Evolutionary conservation across 2,329 filamentous ascomycete genomes (phyloP).

Genomic region (Chrysosporium keratinophilum): DNA sequence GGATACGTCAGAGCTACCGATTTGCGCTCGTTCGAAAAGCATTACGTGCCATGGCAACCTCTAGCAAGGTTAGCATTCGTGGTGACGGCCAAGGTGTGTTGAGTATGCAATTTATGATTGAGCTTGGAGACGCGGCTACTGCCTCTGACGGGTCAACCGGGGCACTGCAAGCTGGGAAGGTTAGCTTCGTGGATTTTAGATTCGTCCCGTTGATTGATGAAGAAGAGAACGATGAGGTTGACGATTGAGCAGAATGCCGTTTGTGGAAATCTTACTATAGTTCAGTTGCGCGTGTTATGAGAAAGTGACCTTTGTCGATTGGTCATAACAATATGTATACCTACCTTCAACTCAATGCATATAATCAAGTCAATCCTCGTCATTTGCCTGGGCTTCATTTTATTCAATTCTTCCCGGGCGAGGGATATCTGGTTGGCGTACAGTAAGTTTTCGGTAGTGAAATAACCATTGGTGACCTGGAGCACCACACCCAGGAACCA

Average conservation of each 20-base stretch:
- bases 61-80: constrained; percentile 83
- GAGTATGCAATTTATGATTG: constrained; percentile 93
- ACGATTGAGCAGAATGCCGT: constrained; percentile 1
- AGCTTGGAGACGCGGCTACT: constrained; percentile 54
- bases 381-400: too few species aligned
- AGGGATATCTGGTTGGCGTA: too few species aligned
- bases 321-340: too few species aligned
- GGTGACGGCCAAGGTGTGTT: constrained; percentile 82
- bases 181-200: constrained; percentile 40
- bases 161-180: constrained; percentile 22
- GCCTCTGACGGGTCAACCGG: constrained; percentile 18
- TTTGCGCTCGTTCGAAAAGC: constrained; percentile 80
- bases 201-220: constrained; percentile 39
- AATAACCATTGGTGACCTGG: too few species aligned
- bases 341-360: too few species aligned
- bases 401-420: too few species aligned
- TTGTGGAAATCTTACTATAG: not conserved
- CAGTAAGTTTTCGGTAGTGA: too few species aligned
- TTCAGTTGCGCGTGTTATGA: too few species aligned
- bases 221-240: constrained; percentile 23
- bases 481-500: too few species aligned
- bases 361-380: too few species aligned
- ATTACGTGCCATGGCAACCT: constrained; percentile 81
- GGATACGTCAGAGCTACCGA: constrained; percentile 69
- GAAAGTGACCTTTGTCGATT: too few species aligned